These are phyloP conservation scores for Sporisorium scitamineum DNA, from an alignment of 1,284 basidiomycete genomes.

Conservation along the genomic window DNA sequence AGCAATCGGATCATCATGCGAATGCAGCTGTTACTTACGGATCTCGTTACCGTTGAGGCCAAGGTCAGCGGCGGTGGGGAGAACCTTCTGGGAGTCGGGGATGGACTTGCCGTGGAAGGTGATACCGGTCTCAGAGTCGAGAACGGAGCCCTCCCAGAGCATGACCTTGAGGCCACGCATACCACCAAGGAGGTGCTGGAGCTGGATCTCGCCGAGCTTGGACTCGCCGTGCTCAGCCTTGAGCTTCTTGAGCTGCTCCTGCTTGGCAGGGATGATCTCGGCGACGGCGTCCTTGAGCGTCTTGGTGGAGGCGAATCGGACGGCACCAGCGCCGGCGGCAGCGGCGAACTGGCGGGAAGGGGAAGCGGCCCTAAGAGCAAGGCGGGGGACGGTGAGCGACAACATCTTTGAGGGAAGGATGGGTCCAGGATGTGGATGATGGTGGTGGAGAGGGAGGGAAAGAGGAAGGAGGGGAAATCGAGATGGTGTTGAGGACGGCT, in stretches of 20 bases:
- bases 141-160: conserved; percentile 69
- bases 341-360: conserved; percentile 65
- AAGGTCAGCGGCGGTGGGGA: conserved; percentile 65
- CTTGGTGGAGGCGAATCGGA: conserved; percentile 67
- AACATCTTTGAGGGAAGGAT: conserved; percentile 50
- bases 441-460: conserved; percentile 19
- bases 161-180: conserved; percentile 69
- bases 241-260: conserved; percentile 67
- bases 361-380: conserved; percentile 61
- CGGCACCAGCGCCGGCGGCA: conserved; percentile 51
- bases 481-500: neutral
- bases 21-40: conserved; percentile 47
- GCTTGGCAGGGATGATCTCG: conserved; percentile 67
- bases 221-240: conserved; percentile 64
- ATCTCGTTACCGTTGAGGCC: conserved; percentile 67
- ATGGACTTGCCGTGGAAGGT: conserved; percentile 69
- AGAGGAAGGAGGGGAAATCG: neutral
- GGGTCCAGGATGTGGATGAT: conserved; percentile 27
- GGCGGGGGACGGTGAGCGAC: conserved; percentile 64
- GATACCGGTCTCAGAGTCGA: conserved; percentile 68
- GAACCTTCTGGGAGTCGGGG: conserved; percentile 67
- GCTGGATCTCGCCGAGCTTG: conserved; percentile 66
- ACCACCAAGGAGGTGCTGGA: conserved; percentile 67
- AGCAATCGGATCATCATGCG: neutral
- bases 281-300: conserved; percentile 66